A percentile compares a stretch with the other conserved stretches of the same genome.
Evolutionary conservation across 768 basidiomycete genomes (phyloP).

Genomic region (Collybiopsis confluens): DNA sequence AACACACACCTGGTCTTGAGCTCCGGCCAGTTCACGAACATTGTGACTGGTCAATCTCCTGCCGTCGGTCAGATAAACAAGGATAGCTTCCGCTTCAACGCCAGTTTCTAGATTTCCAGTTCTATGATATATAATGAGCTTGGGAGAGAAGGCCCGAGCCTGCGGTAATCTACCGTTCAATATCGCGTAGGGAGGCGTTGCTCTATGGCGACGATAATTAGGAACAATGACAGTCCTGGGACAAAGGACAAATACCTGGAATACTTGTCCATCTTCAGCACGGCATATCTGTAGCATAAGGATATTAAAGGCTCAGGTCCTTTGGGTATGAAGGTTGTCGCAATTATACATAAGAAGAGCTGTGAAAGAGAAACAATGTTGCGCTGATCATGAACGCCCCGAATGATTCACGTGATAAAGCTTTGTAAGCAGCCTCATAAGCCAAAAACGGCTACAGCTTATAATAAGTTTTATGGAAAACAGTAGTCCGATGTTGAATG

Average conservation of each 20-base stretch:
- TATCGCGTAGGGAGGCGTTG: slow-evolving; percentile 67
- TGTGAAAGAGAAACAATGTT: no score
- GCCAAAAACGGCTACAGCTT: no score
- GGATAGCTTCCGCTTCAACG: slow-evolving; percentile 60
- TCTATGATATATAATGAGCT: slow-evolving; percentile 29
- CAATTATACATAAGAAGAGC: no score
- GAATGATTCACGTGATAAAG: no score
- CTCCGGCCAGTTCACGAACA: slow-evolving; percentile 69
- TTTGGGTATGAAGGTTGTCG: no score
- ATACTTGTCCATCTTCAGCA: slow-evolving; percentile 60
- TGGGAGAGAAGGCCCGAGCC: slow-evolving; percentile 1
- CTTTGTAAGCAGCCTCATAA: no score
- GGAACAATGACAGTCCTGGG: background rate
- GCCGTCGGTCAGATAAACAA: slow-evolving; percentile 81
- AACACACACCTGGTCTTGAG: slow-evolving; percentile 73
- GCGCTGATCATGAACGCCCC: no score
- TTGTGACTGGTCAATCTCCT: slow-evolving; percentile 67
- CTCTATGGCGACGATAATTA: slow-evolving; percentile 33
- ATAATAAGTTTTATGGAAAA: no score
- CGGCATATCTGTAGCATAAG: slow-evolving; percentile 61
- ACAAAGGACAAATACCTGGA: slow-evolving; percentile 39
- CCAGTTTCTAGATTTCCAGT: slow-evolving; percentile 70
- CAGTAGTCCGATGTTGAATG: no score
- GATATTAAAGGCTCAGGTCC: background rate
- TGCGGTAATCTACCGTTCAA: slow-evolving; percentile 56